These are phyloP conservation scores for Nidularia sp. DNA, from an alignment of 768 basidiomycete genomes.

Conservation along the genomic window DNA sequence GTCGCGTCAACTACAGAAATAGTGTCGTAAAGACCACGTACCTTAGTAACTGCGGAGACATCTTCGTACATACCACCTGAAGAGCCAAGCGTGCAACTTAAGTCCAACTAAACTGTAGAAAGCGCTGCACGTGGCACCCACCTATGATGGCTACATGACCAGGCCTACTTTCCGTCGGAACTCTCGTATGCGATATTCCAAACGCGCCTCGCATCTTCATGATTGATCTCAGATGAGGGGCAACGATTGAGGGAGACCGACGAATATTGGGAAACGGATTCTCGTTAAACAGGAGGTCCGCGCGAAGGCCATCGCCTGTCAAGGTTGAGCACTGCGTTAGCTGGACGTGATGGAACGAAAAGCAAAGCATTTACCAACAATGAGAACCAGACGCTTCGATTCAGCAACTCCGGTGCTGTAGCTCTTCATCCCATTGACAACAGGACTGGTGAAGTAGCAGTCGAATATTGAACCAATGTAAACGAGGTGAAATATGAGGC, in stretches of 20 bases:
- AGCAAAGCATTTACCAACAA: conserved; percentile 53
- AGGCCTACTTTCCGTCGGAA: conserved; percentile 85
- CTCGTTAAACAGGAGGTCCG: conserved; percentile 69
- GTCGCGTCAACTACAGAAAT: background rate
- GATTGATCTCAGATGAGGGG: conserved; percentile 72
- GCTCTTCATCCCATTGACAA: conserved; percentile 72
- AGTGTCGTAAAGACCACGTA: conserved; percentile 18
- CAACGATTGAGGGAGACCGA: conserved; percentile 53
- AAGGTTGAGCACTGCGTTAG: too few species aligned
- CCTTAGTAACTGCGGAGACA: conserved; percentile 84
- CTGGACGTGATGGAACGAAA: background rate
- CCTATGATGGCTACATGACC: conserved; percentile 90
- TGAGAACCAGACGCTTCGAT: conserved; percentile 73
- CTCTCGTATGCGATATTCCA: conserved; percentile 81
- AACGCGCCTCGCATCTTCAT: conserved; percentile 66
- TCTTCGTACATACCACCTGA: conserved; percentile 87
- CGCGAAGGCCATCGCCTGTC: conserved; percentile 78
- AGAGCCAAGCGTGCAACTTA: background rate
- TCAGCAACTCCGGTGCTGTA: conserved; percentile 40
- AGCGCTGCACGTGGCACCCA: conserved; percentile 14
- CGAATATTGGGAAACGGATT: conserved; percentile 56
- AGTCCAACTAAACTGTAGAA: background rate
- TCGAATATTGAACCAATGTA: conserved; percentile 77
- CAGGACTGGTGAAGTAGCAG: conserved; percentile 84
- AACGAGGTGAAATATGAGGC: conserved; percentile 70